phyloP scores from a whole-genome alignment of 169 alveolate genomes.

The Babesia caballi region DNA sequence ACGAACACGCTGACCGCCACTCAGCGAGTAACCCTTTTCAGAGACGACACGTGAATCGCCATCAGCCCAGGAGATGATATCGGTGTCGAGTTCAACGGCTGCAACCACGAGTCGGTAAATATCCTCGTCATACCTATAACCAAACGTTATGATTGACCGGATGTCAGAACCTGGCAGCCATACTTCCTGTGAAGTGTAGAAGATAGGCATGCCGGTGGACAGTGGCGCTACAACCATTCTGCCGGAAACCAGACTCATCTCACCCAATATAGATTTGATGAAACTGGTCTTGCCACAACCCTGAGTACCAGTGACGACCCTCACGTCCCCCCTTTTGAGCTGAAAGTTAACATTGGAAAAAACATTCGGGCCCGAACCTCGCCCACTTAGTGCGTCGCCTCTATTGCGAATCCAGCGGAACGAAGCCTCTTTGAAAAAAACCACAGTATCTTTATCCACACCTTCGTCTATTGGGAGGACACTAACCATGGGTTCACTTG shows the following conservation, averaged over 20 bases:
- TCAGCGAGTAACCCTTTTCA: slow-evolving; percentile 64
- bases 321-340: slow-evolving; percentile 46
- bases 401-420: slow-evolving; percentile 25
- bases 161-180: slow-evolving; percentile 55
- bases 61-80: slow-evolving; percentile 46
- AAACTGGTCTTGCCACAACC: slow-evolving; percentile 63
- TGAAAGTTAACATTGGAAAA: slow-evolving; percentile 15
- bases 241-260: slow-evolving; percentile 59
- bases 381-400: background rate
- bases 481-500: too few relatives aligned
- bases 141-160: slow-evolving; percentile 47
- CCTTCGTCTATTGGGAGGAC: background rate
- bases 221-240: slow-evolving; percentile 64
- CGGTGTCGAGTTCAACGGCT: slow-evolving; percentile 41
- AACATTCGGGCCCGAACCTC: background rate
- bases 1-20: slow-evolving; percentile 93
- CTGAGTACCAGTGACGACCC: slow-evolving; percentile 48
- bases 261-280: slow-evolving; percentile 61
- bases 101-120: slow-evolving; percentile 21
- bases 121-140: slow-evolving; percentile 35
- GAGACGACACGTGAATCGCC: slow-evolving; percentile 57
- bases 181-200: slow-evolving; percentile 59
- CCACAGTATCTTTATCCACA: background rate
- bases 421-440: slow-evolving; percentile 38
- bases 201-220: slow-evolving; percentile 55